phyloP scores from a whole-genome alignment of 2,329 filamentous ascomycete species.

The Verticillium isaacii region DNA sequence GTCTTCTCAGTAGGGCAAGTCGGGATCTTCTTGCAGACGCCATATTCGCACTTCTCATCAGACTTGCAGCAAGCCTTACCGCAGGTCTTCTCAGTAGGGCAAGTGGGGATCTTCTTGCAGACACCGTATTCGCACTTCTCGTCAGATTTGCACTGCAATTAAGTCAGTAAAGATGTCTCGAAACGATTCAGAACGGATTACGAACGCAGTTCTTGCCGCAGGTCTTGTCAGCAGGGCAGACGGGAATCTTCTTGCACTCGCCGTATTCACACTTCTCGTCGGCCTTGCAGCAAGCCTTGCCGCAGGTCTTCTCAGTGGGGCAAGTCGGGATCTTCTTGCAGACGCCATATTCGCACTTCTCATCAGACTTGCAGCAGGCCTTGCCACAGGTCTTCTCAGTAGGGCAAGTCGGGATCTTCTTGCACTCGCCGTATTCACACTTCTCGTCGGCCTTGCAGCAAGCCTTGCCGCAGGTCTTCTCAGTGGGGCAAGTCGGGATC shows the following conservation, averaged over 20 bases:
- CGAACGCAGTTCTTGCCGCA: too few relatives aligned
- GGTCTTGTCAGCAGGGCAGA: background rate
- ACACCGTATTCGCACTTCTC: background rate
- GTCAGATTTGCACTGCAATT: too few relatives aligned
- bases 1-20: background rate
- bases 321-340: background rate
- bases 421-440: background rate
- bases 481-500: background rate
- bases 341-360: background rate
- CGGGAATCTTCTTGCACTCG: background rate
- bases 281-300: background rate
- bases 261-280: background rate
- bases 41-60: background rate
- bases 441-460: background rate
- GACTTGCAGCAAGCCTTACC: background rate
- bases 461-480: background rate
- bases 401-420: background rate
- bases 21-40: background rate
- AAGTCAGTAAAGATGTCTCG: too few relatives aligned
- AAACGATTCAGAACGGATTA: background rate
- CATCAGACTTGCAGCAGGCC: background rate
- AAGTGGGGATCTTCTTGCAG: background rate
- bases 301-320: background rate
- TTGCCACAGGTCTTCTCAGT: background rate
- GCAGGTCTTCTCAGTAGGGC: background rate